Evolutionary conservation across 2,329 filamentous ascomycete species (phyloP), one percentile per base, ranked within the genome.

Genomic region (Fusarium sp.): DNA sequence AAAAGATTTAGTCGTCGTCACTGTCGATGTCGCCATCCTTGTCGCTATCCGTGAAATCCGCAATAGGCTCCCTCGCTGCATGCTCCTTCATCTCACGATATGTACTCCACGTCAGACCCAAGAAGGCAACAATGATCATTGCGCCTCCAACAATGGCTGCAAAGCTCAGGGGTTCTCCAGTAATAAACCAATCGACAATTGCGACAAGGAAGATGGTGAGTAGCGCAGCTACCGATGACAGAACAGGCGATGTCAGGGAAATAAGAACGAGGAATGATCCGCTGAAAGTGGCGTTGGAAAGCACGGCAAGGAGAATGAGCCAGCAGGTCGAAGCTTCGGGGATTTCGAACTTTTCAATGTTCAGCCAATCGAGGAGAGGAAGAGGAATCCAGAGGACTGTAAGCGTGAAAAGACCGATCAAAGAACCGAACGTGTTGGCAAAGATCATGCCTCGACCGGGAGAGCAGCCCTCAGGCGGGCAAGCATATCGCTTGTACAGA

Each of bases 141-240:
- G 92, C 77, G 1, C 96, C 95, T n/a, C 96, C 96, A 0, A 89
- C 76, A 15, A 98, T 85, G 6, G 95, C 92, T 0, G 94, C 92
- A 6, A 85, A 82, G 54, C 90, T 92, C 22, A 97, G 84, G 0
- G 92, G 88, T 73, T 91, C 86, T 52, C 95, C 93, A 0, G 93
- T 97, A 45, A 94, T 84, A 60, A 94, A 78, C 90, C 96, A 97
- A 80, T 99, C 96, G 58, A 93, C 93, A 30, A 98, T 84, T 1
- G 95, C 96, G 9, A 99, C 96, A 65, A 98, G 89, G 85, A 99
- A 98, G 72, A 99, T 99, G 24, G 96, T 99, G 48, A 99, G 85
- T 30, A 99, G 87, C 4, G 95, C 94, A 1, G 96, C 96, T 13
- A 99, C 96, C 20, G 92, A 97, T 62, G 92, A 95, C 7, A 99